phyloP scores from a whole-genome alignment of 2,329 filamentous ascomycete genomes.

The Aspergillus pseudonomiae region DNA sequence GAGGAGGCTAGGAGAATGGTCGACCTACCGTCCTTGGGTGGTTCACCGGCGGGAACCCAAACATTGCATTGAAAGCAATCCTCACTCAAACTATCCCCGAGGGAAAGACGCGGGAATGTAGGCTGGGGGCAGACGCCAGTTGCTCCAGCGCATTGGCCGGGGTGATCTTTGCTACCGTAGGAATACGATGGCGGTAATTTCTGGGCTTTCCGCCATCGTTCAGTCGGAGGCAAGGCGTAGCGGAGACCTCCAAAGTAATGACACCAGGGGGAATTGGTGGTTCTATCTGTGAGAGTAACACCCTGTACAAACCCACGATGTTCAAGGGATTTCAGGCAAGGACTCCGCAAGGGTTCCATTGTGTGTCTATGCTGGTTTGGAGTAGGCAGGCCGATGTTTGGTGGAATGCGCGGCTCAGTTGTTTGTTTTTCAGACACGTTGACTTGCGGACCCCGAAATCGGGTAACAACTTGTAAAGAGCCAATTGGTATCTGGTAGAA shows the following conservation, averaged over 20 bases:
- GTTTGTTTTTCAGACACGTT: not conserved
- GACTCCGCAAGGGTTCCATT: slow-evolving; percentile 31
- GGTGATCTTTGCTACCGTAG: slow-evolving; percentile 54
- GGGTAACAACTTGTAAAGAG: not conserved
- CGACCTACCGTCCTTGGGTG: slow-evolving; percentile 39
- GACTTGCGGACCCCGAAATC: not conserved
- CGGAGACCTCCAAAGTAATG: slow-evolving; percentile 60
- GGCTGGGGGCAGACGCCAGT: slow-evolving; percentile 56
- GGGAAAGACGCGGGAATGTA: slow-evolving; percentile 30
- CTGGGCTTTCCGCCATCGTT: slow-evolving; percentile 55
- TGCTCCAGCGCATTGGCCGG: slow-evolving; percentile 48
- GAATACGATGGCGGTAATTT: slow-evolving; percentile 51
- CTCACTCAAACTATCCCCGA: slow-evolving; percentile 47
- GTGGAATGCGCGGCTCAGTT: not conserved
- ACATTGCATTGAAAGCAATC: slow-evolving; percentile 62
- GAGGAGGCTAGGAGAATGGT: not conserved
- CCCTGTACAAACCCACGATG: slow-evolving; percentile 55
- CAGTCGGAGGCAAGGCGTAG: slow-evolving; percentile 56
- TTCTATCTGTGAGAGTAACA: slow-evolving; percentile 44
- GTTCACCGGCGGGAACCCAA: slow-evolving; percentile 55
- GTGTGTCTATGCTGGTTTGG: not conserved
- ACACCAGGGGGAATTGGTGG: slow-evolving; percentile 39
- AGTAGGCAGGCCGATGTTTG: not conserved
- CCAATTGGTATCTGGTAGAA: not conserved
- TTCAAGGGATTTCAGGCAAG: slow-evolving; percentile 30